Evolutionary conservation across 306 rosid species (phyloP).

Genomic region (Alnus rubra): DNA sequence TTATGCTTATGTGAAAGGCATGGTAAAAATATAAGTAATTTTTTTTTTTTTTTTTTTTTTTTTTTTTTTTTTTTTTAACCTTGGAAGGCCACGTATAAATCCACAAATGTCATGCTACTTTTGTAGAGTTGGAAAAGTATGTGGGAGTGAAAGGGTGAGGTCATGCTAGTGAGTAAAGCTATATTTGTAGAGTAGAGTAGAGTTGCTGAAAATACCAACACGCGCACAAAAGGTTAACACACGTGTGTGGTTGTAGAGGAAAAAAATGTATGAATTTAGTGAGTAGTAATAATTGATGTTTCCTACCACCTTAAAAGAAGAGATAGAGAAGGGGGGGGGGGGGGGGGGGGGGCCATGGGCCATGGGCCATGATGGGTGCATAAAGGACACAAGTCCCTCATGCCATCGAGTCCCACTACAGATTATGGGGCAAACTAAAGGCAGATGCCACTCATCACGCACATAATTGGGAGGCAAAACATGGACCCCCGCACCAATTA

Average conservation of each 20-base stretch:
- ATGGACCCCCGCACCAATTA: conserved; percentile 6
- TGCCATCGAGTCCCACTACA: conserved; percentile 28
- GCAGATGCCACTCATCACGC: conserved; percentile 34
- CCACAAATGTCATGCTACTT: no score
- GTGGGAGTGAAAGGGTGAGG: no score
- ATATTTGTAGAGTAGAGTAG: no score
- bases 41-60: no score
- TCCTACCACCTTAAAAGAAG: conserved; percentile 42
- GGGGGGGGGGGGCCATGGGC: no score
- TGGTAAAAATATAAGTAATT: no score
- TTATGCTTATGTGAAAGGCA: no score
- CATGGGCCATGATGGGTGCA: conserved; percentile 21
- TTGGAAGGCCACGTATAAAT: no score
- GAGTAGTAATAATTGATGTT: conserved; percentile 36
- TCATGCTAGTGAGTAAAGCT: no score
- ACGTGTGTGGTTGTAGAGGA: conserved; percentile 24
- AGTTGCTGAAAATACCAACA: no score
- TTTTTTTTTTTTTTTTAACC: no score
- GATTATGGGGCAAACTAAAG: conserved; percentile 24
- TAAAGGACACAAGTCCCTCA: conserved; percentile 30
- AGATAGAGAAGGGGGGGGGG: conserved; percentile 14
- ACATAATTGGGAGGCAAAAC: conserved; percentile 32
- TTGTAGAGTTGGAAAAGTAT: no score
- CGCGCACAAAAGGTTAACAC: not conserved
- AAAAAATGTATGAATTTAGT: conserved; percentile 24